These are phyloP conservation scores for Tricholoma sp. DNA, from an alignment of 768 basidiomycete species.

Conservation along the genomic window DNA sequence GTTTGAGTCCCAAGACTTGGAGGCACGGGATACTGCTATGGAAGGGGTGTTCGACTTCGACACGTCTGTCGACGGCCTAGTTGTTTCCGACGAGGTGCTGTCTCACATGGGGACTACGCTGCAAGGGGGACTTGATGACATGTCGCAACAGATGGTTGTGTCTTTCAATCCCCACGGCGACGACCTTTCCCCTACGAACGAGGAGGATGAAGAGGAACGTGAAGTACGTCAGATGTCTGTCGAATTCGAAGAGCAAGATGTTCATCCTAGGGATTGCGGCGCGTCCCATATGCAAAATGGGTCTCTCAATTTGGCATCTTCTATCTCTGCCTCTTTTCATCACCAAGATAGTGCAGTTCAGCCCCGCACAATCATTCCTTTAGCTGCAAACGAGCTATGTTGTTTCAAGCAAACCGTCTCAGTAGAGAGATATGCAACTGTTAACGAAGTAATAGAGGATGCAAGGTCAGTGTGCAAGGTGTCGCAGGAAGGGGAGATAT, in stretches of 20 bases:
- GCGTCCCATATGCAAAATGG: not conserved
- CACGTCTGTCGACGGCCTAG: slow-evolving; percentile 3
- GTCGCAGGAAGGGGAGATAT: not conserved
- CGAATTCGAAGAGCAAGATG: slow-evolving; percentile 7
- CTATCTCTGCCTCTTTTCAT: not conserved
- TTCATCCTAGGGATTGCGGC: too few relatives aligned
- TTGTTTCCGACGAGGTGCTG: not conserved
- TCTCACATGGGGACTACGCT: not conserved
- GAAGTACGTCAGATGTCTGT: slow-evolving; percentile 3
- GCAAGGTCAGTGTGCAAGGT: too few relatives aligned
- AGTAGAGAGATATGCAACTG: not conserved
- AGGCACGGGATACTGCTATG: not conserved
- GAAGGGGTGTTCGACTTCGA: slow-evolving; percentile 12
- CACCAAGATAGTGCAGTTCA: not conserved
- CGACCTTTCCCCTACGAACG: not conserved
- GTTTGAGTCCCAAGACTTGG: slow-evolving; percentile 3
- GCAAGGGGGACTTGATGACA: not conserved
- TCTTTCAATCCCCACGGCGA: not conserved
- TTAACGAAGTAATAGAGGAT: too few relatives aligned
- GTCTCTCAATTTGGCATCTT: too few relatives aligned
- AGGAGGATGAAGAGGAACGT: slow-evolving; percentile 12
- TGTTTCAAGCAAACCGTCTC: not conserved
- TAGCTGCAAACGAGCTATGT: not conserved
- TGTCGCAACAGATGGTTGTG: not conserved
- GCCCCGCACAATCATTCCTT: not conserved